phyloP scores from a whole-genome alignment of 164 flowering plant genomes.

The Saururus chinensis region DNA sequence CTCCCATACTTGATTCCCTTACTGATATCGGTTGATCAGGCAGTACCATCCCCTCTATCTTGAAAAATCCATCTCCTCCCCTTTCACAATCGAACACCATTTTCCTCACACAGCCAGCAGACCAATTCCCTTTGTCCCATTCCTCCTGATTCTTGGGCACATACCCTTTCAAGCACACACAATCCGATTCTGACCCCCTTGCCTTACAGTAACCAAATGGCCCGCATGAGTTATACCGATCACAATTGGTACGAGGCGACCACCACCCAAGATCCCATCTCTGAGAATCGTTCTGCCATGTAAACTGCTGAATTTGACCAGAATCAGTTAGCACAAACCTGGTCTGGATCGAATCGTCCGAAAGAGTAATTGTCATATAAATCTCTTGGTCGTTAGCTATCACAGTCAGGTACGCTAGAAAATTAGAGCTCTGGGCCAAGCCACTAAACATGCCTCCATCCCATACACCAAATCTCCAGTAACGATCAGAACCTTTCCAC shows the following conservation, averaged over 20 bases:
- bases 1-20: not conserved
- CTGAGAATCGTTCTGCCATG: not conserved
- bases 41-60: not conserved
- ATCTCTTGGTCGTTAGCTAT: not conserved
- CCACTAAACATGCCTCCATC: not conserved
- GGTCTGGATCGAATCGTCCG: not conserved
- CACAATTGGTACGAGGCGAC: not conserved
- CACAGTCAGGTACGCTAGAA: not conserved
- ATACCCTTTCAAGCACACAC: constrained; percentile 16
- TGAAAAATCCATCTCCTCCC: not conserved
- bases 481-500: not conserved
- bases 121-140: not conserved
- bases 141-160: not conserved
- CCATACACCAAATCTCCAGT: constrained; percentile 1
- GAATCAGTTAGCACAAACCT: not conserved
- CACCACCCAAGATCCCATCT: not conserved
- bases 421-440: too few relatives aligned
- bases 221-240: constrained; percentile 2
- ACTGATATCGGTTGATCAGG: not conserved
- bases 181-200: not conserved
- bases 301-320: not conserved
- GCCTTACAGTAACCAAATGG: constrained; percentile 10
- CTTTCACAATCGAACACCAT: not conserved
- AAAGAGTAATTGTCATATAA: not conserved
- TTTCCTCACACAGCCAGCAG: constrained; percentile 1